Conservation (phyloP, 306 rosid genomes). For the Citrullus colocynthis region DNA sequence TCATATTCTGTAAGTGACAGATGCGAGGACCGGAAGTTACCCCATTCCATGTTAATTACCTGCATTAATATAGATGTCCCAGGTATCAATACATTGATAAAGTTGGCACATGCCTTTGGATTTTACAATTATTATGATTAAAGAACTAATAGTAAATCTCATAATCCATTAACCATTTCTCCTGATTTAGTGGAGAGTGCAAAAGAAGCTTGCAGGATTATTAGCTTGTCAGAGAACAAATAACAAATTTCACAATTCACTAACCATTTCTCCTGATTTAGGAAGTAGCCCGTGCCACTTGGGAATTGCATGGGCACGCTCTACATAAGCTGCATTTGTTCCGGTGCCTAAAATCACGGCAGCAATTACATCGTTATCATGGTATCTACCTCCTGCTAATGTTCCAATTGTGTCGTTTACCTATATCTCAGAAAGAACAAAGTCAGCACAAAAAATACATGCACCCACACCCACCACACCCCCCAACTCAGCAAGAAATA, state of each 20-base stretch:
- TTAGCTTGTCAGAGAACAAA: background rate
- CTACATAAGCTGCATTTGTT: constrained; percentile 95
- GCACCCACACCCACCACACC: background rate
- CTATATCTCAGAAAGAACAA: constrained; percentile 22
- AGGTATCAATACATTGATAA: background rate
- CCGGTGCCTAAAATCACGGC: constrained; percentile 96
- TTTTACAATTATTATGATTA: background rate
- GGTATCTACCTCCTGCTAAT: constrained; percentile 74
- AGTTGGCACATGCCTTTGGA: background rate
- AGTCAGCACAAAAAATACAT: background rate
- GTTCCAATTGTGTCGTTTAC: constrained; percentile 96
- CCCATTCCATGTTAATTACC: constrained; percentile 99
- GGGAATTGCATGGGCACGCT: constrained; percentile 73
- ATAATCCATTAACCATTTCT: constrained; percentile 49
- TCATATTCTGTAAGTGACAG: constrained; percentile 87
- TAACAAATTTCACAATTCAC: constrained; percentile 4
- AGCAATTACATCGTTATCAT: constrained; percentile 59
- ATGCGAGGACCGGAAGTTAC: constrained; percentile 65
- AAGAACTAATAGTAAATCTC: background rate
- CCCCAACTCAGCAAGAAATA: background rate
- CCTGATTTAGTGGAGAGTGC: constrained; percentile 49
- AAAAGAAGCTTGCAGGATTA: no score
- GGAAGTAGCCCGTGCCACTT: constrained; percentile 84
- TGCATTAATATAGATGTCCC: constrained; percentile 2
- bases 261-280: constrained; percentile 89